A percentile compares a stretch with the other conserved stretches of the same genome.
Evolutionary conservation across 192 early-diverging fungal genomes (phyloP).

Genomic region (Kappamyces sp.): DNA sequence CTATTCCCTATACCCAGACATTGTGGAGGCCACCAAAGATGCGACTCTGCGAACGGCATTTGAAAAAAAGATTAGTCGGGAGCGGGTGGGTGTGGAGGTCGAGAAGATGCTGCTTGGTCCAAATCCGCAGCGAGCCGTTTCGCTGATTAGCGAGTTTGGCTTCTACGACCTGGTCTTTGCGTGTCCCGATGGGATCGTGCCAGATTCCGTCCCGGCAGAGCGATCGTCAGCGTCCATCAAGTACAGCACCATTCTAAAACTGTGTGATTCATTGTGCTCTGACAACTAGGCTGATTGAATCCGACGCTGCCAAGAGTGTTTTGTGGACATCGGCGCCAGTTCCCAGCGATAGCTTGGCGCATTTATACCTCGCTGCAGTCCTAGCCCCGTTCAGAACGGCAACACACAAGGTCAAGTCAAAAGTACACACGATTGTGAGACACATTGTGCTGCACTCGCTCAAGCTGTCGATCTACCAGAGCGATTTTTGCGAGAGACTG

Average conservation of each 20-base stretch:
- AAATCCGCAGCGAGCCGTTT: constrained; percentile 46
- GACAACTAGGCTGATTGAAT: not conserved
- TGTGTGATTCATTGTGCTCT: not conserved
- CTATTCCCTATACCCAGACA: constrained; percentile 67
- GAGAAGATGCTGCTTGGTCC: constrained; percentile 84
- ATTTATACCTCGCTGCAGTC: constrained; percentile 1
- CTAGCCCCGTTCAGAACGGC: not conserved
- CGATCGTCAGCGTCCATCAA: not conserved
- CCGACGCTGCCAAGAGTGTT: not conserved
- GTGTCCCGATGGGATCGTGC: constrained; percentile 11
- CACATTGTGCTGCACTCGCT: constrained; percentile 1
- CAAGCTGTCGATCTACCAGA: not conserved
- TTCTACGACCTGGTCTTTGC: constrained; percentile 39
- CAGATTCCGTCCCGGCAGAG: not conserved
- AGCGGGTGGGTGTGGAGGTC: constrained; percentile 86
- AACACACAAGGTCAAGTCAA: constrained; percentile 2
- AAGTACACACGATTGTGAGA: not conserved
- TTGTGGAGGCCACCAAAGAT: constrained; percentile 52
- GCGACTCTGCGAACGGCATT: constrained; percentile 52
- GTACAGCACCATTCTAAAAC: not conserved
- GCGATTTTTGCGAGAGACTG: constrained; percentile 1
- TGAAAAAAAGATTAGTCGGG: constrained; percentile 78
- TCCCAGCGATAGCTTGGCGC: not conserved
- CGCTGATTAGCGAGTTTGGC: constrained; percentile 37
- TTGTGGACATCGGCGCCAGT: constrained; percentile 8